Conservation (phyloP, 2,329 filamentous ascomycete genomes). For the Apiospora marii region DNA sequence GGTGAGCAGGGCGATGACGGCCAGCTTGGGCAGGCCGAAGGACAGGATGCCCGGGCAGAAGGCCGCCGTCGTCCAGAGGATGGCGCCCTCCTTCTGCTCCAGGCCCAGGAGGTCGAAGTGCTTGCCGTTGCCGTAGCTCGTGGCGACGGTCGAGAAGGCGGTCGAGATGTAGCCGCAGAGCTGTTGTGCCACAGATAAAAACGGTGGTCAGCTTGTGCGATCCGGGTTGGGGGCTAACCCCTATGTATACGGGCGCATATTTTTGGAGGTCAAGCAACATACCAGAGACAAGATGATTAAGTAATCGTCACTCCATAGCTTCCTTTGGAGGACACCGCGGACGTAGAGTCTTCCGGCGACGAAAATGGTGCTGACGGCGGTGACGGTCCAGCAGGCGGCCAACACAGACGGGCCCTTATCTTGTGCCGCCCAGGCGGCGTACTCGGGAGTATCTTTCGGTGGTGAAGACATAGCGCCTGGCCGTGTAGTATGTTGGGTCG, state of each 20-base stretch:
- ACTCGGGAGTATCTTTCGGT: constrained; percentile 2
- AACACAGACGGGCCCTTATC: constrained; percentile 43
- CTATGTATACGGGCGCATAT: neutral
- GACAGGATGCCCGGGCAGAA: constrained; percentile 40
- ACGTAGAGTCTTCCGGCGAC: constrained; percentile 43
- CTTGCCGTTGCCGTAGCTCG: constrained; percentile 41
- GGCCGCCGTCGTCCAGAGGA: constrained; percentile 38
- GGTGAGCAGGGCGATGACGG: constrained; percentile 37
- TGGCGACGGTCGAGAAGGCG: constrained; percentile 20
- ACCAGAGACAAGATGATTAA: constrained; percentile 32
- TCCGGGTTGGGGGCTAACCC: neutral
- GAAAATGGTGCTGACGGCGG: constrained; percentile 40
- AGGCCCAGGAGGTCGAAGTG: constrained; percentile 37
- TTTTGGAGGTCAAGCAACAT: constrained; percentile 13
- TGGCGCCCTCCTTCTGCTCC: constrained; percentile 31
- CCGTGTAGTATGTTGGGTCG: neutral
- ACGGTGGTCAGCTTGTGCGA: neutral
- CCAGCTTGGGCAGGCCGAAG: constrained; percentile 41
- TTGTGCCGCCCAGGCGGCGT: neutral
- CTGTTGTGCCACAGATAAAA: neutral
- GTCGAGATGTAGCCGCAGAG: constrained; percentile 28
- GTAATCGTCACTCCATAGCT: constrained; percentile 47
- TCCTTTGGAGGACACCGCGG: constrained; percentile 39
- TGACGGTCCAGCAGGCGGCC: constrained; percentile 41
- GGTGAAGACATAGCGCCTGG: constrained; percentile 19